Conservation (phyloP, 2,329 filamentous ascomycete genomes). For the Nothophoma quercina region DNA sequence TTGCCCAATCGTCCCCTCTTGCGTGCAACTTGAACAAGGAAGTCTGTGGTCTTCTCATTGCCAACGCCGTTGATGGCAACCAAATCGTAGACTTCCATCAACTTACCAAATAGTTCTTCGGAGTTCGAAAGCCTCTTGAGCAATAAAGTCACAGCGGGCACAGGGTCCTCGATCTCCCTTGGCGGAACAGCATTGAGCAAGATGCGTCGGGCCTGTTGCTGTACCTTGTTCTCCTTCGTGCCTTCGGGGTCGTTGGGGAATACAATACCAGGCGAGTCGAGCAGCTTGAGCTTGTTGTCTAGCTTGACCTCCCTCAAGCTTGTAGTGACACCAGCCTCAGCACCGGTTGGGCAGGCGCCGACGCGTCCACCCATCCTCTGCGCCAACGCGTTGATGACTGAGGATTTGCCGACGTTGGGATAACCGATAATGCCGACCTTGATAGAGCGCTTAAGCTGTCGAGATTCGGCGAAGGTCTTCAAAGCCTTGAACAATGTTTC, state of each 20-base stretch:
- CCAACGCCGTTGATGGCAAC: slow-evolving; percentile 74
- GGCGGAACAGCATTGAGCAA: slow-evolving; percentile 92
- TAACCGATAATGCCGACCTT: slow-evolving; percentile 95
- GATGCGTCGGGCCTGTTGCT: slow-evolving; percentile 80
- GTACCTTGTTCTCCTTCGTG: slow-evolving; percentile 62
- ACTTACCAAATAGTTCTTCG: slow-evolving; percentile 76
- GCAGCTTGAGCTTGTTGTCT: slow-evolving; percentile 90
- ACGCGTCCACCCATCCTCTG: slow-evolving; percentile 74
- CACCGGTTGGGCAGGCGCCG: slow-evolving; percentile 82
- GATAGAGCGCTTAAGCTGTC: slow-evolving; percentile 86
- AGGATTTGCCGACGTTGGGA: slow-evolving; percentile 95
- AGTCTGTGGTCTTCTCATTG: slow-evolving; percentile 85
- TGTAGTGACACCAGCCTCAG: slow-evolving; percentile 91
- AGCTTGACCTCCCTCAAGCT: slow-evolving; percentile 89
- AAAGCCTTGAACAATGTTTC: slow-evolving; percentile 85
- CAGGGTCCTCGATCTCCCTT: slow-evolving; percentile 90
- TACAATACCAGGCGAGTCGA: slow-evolving; percentile 94
- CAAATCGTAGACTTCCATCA: slow-evolving; percentile 84
- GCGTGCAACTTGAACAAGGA: slow-evolving; percentile 91
- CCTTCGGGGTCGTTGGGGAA: slow-evolving; percentile 73
- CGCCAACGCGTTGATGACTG: slow-evolving; percentile 91
- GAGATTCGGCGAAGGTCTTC: slow-evolving; percentile 84
- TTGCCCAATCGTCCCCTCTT: slow-evolving; percentile 89
- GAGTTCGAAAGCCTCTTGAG: slow-evolving; percentile 79
- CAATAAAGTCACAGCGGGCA: slow-evolving; percentile 86